phyloP scores from a whole-genome alignment of 2,329 filamentous ascomycete genomes.

The Alternaria gaisen region DNA sequence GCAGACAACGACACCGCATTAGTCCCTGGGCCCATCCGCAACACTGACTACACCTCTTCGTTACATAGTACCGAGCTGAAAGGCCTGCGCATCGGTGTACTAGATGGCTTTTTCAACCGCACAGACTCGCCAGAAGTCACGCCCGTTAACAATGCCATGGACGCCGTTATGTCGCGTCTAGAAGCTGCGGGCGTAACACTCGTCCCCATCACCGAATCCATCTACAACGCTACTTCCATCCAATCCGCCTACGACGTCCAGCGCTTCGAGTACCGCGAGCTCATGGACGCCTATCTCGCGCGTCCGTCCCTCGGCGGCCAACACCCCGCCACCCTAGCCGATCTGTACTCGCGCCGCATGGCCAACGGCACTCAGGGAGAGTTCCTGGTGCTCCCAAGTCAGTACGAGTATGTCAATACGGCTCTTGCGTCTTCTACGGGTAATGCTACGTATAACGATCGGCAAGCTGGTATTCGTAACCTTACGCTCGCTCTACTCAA shows the following conservation, averaged over 20 bases:
- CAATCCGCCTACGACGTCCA: constrained; percentile 65
- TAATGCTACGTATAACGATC: constrained; percentile 60
- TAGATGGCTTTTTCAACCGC: constrained; percentile 67
- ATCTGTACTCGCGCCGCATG: constrained; percentile 57
- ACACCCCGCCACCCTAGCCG: constrained; percentile 57
- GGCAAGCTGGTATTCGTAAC: constrained; percentile 60
- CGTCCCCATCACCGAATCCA: constrained; percentile 58
- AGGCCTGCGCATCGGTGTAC: constrained; percentile 59
- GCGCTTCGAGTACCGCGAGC: constrained; percentile 66
- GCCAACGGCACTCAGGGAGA: constrained; percentile 49
- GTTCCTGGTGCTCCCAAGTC: constrained; percentile 68
- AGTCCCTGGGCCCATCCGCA: constrained; percentile 53
- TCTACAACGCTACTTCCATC: constrained; percentile 64
- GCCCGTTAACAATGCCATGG: constrained; percentile 65
- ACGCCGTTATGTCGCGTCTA: constrained; percentile 58
- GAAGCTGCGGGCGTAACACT: constrained; percentile 59
- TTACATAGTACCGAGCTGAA: constrained; percentile 49
- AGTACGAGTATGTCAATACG: constrained; percentile 65
- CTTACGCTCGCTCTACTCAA: constrained; percentile 61
- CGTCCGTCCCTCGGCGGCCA: constrained; percentile 53
- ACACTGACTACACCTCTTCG: constrained; percentile 58
- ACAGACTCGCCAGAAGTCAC: constrained; percentile 62
- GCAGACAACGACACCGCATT: constrained; percentile 63
- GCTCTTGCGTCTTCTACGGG: constrained; percentile 62
- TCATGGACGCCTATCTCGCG: constrained; percentile 65